These are phyloP conservation scores for Pseudozyma thailandica DNA, from an alignment of 1,284 basidiomycete species.

Conservation along the genomic window DNA sequence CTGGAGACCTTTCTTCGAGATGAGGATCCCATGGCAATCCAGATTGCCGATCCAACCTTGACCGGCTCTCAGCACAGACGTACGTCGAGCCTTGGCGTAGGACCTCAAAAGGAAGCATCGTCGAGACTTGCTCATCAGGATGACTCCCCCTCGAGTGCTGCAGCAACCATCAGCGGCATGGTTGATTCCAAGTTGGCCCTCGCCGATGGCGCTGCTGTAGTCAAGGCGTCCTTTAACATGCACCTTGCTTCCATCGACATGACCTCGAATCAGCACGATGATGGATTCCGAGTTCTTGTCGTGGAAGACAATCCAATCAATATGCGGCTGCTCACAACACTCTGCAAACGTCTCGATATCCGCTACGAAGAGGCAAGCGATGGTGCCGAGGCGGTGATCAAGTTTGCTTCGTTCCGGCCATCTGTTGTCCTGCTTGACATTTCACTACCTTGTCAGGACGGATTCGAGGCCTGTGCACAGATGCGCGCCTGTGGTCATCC, in stretches of 20 bases:
- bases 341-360: conserved; percentile 43
- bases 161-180: no score
- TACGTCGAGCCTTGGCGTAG: no score
- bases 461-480: conserved; percentile 54
- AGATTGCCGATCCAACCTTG: conserved; percentile 6
- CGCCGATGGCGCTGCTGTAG: no score
- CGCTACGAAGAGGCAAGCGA: conserved; percentile 52
- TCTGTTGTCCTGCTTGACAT: conserved; percentile 60
- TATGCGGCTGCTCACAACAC: conserved; percentile 54
- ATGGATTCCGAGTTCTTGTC: conserved; percentile 52
- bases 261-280: background rate
- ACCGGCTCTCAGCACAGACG: conserved; percentile 11
- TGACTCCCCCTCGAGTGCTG: no score
- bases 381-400: conserved; percentile 53
- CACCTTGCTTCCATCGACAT: no score
- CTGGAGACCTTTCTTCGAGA: conserved; percentile 45
- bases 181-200: no score
- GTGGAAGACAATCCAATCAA: conserved; percentile 64
- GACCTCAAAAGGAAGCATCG: no score
- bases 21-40: conserved; percentile 38
- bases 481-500: conserved; percentile 47
- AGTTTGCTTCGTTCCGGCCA: conserved; percentile 47
- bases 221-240: no score
- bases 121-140: no score
- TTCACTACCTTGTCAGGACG: conserved; percentile 55